A percentile compares a stretch with the other conserved stretches of the same genome.
These are phyloP conservation scores for Cladosporium sp. DNA, from an alignment of 2,329 filamentous ascomycete species.

Conservation along the genomic window DNA sequence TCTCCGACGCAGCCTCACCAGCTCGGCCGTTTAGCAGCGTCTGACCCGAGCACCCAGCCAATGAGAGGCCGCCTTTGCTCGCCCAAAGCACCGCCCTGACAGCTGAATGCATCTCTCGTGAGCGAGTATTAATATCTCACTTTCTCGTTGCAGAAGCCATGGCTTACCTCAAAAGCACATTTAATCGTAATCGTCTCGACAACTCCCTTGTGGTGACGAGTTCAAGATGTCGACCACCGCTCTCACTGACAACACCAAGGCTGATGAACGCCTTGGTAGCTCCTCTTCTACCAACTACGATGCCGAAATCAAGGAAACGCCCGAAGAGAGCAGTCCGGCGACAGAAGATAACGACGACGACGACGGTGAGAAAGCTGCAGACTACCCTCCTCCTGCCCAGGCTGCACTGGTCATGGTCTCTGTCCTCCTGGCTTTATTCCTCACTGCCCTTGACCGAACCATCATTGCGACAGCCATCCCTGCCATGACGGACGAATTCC, in stretches of 20 bases:
- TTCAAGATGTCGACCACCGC: not conserved
- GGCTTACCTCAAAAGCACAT: not conserved
- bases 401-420: constrained; percentile 22
- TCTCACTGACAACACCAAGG: not conserved
- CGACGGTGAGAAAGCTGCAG: not conserved
- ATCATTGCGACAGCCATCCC: constrained; percentile 48
- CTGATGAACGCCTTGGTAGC: not conserved
- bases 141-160: not conserved
- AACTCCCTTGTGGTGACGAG: too few relatives aligned
- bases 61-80: too few relatives aligned
- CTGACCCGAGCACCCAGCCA: too few relatives aligned
- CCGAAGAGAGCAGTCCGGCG: not conserved
- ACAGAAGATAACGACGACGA: not conserved
- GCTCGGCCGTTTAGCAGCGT: too few relatives aligned
- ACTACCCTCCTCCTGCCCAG: constrained; percentile 19
- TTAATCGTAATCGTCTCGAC: too few relatives aligned
- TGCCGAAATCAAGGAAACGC: too few relatives aligned
- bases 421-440: constrained; percentile 24
- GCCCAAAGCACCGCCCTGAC: too few relatives aligned
- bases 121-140: not conserved
- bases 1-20: too few relatives aligned
- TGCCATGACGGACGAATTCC: constrained; percentile 46
- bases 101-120: too few relatives aligned
- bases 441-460: constrained; percentile 32
- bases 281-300: not conserved